phyloP scores from a whole-genome alignment of 352 stramenopile species.

The Globisporangium megalacanthum region DNA sequence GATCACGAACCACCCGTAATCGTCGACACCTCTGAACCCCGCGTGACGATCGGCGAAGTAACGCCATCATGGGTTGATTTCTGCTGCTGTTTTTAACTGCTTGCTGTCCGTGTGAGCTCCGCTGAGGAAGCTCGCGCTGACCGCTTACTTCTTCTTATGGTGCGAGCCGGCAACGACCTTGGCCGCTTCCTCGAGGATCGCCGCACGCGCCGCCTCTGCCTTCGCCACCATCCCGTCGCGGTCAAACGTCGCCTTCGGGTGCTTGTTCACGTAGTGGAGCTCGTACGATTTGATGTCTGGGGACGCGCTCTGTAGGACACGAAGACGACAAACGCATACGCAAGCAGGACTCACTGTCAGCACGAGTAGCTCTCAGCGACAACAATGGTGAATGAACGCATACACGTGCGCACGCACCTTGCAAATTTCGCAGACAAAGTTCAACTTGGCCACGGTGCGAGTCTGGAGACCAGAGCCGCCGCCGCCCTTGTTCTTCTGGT shows the following conservation, averaged over 20 bases:
- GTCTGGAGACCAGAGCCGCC: conserved; percentile 35
- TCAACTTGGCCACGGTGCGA: conserved; percentile 42
- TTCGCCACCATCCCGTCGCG: conserved; percentile 40
- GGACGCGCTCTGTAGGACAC: conserved; percentile 32
- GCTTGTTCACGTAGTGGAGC: conserved; percentile 54
- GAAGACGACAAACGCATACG: conserved; percentile 2
- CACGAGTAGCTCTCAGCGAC: background rate
- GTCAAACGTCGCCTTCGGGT: conserved; percentile 48
- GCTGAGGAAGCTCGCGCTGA: conserved; percentile 1
- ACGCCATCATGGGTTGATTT: too few species aligned
- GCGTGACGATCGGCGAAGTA: too few species aligned
- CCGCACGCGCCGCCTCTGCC: conserved; percentile 41
- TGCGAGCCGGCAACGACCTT: conserved; percentile 34
- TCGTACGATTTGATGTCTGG: conserved; percentile 63
- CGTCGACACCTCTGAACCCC: too few species aligned
- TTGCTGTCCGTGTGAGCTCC: background rate
- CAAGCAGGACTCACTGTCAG: background rate
- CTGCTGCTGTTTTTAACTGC: too few species aligned
- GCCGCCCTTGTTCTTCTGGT: conserved; percentile 49
- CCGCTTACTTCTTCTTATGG: conserved; percentile 36
- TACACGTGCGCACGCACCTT: conserved; percentile 29
- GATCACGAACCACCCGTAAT: too few species aligned
- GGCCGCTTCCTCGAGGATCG: conserved; percentile 20
- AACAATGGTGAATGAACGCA: background rate
- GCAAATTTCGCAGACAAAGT: conserved; percentile 67